Percentiles rank a stretch among this genome's conserved stretches.
phyloP scores from a whole-genome alignment of 1,139 yeast species.

The Zygosaccharomyces pseudobailii region DNA sequence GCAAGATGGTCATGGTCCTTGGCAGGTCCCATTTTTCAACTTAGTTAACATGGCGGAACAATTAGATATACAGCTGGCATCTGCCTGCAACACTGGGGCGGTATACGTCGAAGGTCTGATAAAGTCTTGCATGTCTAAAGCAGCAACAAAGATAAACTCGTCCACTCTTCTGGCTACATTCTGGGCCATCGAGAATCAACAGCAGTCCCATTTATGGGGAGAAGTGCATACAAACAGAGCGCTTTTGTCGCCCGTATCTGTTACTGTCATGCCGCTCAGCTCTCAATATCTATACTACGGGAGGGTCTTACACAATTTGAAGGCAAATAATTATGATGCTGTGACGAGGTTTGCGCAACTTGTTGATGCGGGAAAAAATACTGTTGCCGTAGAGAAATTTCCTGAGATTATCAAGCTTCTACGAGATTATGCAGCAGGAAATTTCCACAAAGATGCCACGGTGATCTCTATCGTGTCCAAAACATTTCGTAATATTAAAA shows the following conservation, averaged over 20 bases:
- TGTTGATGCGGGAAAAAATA: conserved; percentile 16
- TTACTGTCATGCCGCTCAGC: conserved; percentile 26
- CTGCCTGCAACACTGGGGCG: conserved; percentile 2
- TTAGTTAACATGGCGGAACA: conserved; percentile 38
- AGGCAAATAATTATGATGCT: conserved; percentile 13
- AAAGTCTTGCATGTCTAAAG: neutral
- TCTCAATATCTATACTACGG: conserved; percentile 22
- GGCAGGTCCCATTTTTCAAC: conserved; percentile 48
- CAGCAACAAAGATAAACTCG: conserved; percentile 12
- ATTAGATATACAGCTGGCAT: conserved; percentile 12
- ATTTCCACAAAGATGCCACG: conserved; percentile 19
- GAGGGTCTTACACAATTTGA: conserved; percentile 12
- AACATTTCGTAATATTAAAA: conserved; percentile 22
- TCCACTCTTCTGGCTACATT: conserved; percentile 25
- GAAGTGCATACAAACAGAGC: conserved; percentile 24
- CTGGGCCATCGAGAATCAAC: conserved; percentile 30
- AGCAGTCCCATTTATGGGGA: conserved; percentile 30
- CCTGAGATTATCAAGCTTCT: conserved; percentile 19
- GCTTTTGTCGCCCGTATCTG: conserved; percentile 29
- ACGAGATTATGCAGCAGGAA: conserved; percentile 28
- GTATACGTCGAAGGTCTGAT: conserved; percentile 7
- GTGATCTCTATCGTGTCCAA: conserved; percentile 21
- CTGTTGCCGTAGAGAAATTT: conserved; percentile 8
- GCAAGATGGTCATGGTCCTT: conserved; percentile 46
- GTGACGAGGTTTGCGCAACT: conserved; percentile 17